phyloP scores from a whole-genome alignment of 345 rosid genomes.

The Melastoma malabathricum region DNA sequence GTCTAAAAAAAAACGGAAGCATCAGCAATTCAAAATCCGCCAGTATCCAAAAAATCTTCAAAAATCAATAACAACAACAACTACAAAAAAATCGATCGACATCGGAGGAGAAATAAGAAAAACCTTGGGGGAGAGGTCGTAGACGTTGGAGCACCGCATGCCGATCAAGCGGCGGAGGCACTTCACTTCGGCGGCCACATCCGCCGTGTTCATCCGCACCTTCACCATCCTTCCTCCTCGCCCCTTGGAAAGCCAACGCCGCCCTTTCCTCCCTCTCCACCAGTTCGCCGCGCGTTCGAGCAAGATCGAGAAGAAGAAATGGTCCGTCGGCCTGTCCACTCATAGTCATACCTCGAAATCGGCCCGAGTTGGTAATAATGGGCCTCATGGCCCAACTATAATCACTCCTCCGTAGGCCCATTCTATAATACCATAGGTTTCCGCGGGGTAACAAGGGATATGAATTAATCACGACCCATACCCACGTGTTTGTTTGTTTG shows the following conservation, averaged over 20 bases:
- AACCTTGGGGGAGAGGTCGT: conserved; percentile 95
- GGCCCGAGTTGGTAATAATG: no score
- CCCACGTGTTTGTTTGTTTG: no score
- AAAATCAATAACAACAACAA: neutral
- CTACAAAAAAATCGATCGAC: neutral
- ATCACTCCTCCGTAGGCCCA: no score
- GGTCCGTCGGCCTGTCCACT: no score
- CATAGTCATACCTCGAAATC: no score
- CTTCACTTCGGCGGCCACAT: conserved; percentile 97
- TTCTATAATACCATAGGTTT: no score
- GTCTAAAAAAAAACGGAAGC: conserved; percentile 27
- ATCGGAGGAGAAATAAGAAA: neutral
- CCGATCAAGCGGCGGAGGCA: conserved; percentile 78
- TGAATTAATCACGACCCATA: no score
- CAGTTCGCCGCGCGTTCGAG: neutral
- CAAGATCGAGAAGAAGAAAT: neutral
- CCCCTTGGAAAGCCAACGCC: neutral
- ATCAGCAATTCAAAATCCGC: no score
- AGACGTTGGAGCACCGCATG: conserved; percentile 95
- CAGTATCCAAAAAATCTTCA: neutral
- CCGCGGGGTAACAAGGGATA: no score
- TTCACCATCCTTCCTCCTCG: conserved; percentile 51
- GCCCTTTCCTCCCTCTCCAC: neutral
- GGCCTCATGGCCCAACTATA: no score
- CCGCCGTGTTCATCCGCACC: conserved; percentile 98